Conservation (phyloP, 148 eudicot genomes). For the Camellia lanceoleosa region DNA sequence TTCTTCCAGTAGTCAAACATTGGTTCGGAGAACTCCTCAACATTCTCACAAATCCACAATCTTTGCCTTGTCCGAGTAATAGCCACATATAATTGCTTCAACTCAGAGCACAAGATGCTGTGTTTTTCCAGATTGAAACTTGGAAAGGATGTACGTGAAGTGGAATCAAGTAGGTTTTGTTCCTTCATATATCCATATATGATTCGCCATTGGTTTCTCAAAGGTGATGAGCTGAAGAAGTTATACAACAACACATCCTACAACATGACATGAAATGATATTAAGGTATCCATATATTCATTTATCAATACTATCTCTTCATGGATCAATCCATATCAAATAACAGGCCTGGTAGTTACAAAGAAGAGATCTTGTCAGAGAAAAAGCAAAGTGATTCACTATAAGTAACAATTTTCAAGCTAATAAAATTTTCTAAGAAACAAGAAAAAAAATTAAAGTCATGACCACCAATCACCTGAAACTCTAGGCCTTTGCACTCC, state of each 20-base stretch:
- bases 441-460: not conserved
- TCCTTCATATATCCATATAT: conserved; percentile 43
- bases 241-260: conserved; percentile 56
- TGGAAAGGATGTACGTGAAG: conserved; percentile 18
- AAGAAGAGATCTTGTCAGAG: no score
- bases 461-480: conserved; percentile 36
- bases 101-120: conserved; percentile 37
- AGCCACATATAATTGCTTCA: conserved; percentile 25
- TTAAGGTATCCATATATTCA: not conserved
- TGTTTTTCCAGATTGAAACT: conserved; percentile 27
- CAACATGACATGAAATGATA: not conserved
- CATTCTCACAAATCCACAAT: conserved; percentile 19
- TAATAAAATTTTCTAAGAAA: not conserved
- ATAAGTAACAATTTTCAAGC: not conserved
- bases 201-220: conserved; percentile 43
- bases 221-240: conserved; percentile 49
- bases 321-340: not conserved
- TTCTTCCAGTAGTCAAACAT: conserved; percentile 60
- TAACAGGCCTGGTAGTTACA: not conserved
- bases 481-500: conserved; percentile 60
- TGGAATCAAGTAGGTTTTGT: conserved; percentile 27
- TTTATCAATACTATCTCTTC: not conserved
- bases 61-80: conserved; percentile 19
- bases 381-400: not conserved
- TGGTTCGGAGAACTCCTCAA: conserved; percentile 26